These are phyloP conservation scores for Pseudogymnoascus sp. DNA, from an alignment of 2,329 filamentous ascomycete species.

Conservation along the genomic window DNA sequence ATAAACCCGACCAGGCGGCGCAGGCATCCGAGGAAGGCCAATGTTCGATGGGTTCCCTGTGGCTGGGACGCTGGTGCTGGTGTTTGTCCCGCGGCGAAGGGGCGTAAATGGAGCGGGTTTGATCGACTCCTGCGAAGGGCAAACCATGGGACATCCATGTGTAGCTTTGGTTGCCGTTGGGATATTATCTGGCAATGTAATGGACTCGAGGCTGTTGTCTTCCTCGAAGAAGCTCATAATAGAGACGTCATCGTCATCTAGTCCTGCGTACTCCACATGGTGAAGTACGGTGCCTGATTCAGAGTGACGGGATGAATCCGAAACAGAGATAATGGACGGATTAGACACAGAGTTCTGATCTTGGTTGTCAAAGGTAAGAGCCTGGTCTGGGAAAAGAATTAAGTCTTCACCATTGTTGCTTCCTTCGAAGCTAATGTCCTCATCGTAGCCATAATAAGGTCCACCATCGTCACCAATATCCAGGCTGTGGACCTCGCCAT, in stretches of 20 bases:
- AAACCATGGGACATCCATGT: background rate
- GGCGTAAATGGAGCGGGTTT: slow-evolving; percentile 11
- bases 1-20: slow-evolving; percentile 10
- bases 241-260: background rate
- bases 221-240: background rate
- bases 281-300: background rate
- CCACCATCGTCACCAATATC: background rate
- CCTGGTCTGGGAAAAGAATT: background rate
- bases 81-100: slow-evolving; percentile 10
- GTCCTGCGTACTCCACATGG: background rate
- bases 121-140: background rate
- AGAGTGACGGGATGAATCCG: background rate
- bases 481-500: background rate
- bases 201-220: background rate
- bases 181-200: background rate
- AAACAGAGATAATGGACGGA: background rate
- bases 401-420: slow-evolving; percentile 3
- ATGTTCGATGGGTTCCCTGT: background rate
- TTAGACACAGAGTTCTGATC: background rate
- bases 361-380: background rate
- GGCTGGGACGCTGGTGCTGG: slow-evolving; percentile 9
- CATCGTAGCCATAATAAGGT: background rate
- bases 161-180: background rate
- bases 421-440: background rate
- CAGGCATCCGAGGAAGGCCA: slow-evolving; percentile 12